Base-by-base conservation (phyloP, 345 rosid genomes). In the Fremontodendron californicum region DNA sequence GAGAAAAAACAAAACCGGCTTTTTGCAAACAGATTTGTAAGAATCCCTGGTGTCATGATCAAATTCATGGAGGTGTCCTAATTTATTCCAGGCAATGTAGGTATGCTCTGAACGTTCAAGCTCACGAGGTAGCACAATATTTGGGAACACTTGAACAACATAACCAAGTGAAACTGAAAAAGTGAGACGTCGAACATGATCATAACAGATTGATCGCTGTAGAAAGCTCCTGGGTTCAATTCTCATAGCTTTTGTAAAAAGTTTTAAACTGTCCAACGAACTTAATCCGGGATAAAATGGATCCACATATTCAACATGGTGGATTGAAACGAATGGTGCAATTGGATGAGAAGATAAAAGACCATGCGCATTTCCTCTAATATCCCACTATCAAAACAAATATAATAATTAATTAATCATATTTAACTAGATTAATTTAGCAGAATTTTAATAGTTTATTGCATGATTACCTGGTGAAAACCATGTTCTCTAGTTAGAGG, bases 281-380 rank as follows among this genome's bases (percentile, higher is more conserved):
- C 82, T 88, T 83, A 93, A 80, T 6, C 92, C 94, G 12, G 98
- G 99, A 81, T 85, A 95, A 40, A 93, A 85, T 6, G 99, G 93
- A 71, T 93, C 92, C 13, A 90, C 93, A 45, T 92, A 90, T 85
- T 95, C 98, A 70, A 92, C 84, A 81, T 95, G 98, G 82, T 95
- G 99, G 75, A 95, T 85, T 0, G 98, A 91, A 52, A 95, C 79
- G 80, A 95, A 93, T 43, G 99, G 99, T 0, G 93, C 93, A 11
- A 93, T 80, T 0, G 98, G 99, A 67, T 95, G 99, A 19, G 97
- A 67, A 1, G 96, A 85, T 74, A 95, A 81, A 60, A 95, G 85
- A 45, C 99, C 98, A 42, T 85, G 90, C 11, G 96, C 94, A 78
- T 84, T 87, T 25, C 99, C 98, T 76, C 85, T 89, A 74, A 95